phyloP scores from a whole-genome alignment of 1,284 basidiomycete genomes.

The Mixia osmundae region DNA sequence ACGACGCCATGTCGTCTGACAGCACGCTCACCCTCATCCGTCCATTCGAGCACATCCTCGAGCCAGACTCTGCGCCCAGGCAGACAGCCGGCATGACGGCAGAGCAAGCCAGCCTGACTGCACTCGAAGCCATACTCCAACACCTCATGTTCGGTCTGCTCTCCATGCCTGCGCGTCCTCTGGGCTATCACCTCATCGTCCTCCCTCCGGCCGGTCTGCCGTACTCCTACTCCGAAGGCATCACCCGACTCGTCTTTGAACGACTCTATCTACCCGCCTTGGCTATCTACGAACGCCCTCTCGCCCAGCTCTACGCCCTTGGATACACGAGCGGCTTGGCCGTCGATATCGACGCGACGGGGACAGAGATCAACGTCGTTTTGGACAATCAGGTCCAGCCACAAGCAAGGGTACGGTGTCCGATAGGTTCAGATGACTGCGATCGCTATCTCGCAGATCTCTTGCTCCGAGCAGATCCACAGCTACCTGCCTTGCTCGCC shows the following conservation, averaged over 20 bases:
- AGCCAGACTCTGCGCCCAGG: neutral
- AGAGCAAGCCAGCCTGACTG: constrained; percentile 49
- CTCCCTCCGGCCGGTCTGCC: constrained; percentile 45
- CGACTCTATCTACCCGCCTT: constrained; percentile 80
- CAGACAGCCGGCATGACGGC: neutral
- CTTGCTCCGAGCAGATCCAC: constrained; percentile 34
- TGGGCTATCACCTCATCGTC: constrained; percentile 63
- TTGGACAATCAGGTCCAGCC: constrained; percentile 50
- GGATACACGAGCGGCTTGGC: constrained; percentile 54
- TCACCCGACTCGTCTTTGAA: constrained; percentile 79
- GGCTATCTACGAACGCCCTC: constrained; percentile 56
- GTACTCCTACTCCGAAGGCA: constrained; percentile 44
- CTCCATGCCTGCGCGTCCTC: constrained; percentile 52
- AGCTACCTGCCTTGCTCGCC: constrained; percentile 4
- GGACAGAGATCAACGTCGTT: constrained; percentile 53
- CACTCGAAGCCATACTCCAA: constrained; percentile 74
- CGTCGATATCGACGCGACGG: constrained; percentile 51
- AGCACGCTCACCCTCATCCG: constrained; percentile 51
- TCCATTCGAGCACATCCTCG: constrained; percentile 36
- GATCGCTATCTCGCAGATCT: constrained; percentile 47
- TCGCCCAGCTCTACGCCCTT: constrained; percentile 62
- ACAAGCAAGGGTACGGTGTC: constrained; percentile 34
- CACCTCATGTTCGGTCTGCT: constrained; percentile 55
- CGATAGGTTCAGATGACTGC: constrained; percentile 49
- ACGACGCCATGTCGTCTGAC: constrained; percentile 46